These are phyloP conservation scores for Chrysoporthe deuterocubensis DNA, from an alignment of 2,329 filamentous ascomycete species.

Conservation along the genomic window DNA sequence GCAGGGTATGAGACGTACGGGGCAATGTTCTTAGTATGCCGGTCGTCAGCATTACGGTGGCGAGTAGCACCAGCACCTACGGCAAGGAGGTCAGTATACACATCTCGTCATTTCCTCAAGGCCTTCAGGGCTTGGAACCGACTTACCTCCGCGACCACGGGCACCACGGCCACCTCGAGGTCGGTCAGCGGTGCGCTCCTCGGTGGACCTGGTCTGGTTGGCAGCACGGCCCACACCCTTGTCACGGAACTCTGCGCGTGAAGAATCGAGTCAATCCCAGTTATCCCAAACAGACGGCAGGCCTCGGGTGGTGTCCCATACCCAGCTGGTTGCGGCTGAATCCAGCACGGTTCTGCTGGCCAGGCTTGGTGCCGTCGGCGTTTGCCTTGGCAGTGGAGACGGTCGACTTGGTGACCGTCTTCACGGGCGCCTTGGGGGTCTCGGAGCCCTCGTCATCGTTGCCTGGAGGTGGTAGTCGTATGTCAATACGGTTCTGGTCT, in stretches of 20 bases:
- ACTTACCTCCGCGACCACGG: constrained; percentile 63
- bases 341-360: constrained; percentile 53
- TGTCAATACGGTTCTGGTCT: constrained; percentile 20
- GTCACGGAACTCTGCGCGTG: constrained; percentile 79
- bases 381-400: constrained; percentile 83
- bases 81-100: constrained; percentile 11
- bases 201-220: constrained; percentile 81
- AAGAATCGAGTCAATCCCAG: constrained; percentile 29
- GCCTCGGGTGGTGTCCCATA: constrained; percentile 51
- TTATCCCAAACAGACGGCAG: not conserved
- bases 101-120: not conserved
- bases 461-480: constrained; percentile 45
- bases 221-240: constrained; percentile 77
- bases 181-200: constrained; percentile 63
- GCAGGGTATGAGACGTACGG: constrained; percentile 46
- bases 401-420: constrained; percentile 84
- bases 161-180: constrained; percentile 67
- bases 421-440: constrained; percentile 78
- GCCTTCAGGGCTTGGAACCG: not conserved
- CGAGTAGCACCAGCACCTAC: constrained; percentile 58
- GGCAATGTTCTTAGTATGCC: constrained; percentile 53
- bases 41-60: constrained; percentile 60
- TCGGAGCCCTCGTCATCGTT: constrained; percentile 70
- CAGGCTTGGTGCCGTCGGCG: constrained; percentile 73
- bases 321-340: constrained; percentile 83